Evolutionary conservation across 352 stramenopile species (phyloP), one percentile per base, ranked within the genome.

Genomic region (Phytophthora hibernalis): DNA sequence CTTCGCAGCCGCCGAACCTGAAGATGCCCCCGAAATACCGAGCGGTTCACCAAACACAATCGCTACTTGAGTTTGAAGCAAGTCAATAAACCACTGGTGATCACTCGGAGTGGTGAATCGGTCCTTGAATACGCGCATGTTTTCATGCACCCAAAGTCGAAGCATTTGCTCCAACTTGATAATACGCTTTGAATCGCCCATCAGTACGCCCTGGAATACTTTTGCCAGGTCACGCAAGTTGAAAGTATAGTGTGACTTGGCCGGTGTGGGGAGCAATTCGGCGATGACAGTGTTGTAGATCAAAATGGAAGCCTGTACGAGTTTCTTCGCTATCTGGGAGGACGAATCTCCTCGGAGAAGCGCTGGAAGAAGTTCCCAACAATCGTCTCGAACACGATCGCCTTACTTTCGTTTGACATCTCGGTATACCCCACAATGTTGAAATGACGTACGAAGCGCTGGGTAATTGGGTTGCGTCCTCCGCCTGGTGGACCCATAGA

Each of bases 221-320:
- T 96, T 96, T 13, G 89, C 89, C 0, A 96, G 77, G 65, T 96
- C 89, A n/a, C 89, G 85, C 38, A 96, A 61, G 47, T 96, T 96
- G 72, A 96, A 96, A 11, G 88, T 95, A 61, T 96, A 96, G 47
- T 96, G 89, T 7, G 85, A 89, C 54, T 96, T 95, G 10, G 87
- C 81, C 21, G 89, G 89, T 13, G 89, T 96, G 1, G 89, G 89
- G 4, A 96, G 58, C 10, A 96, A 56, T 55, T 96, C 86, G 0
- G 75, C 69, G 44, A 91, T 93, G 6, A 96, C 83, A 0, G 85
- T 94, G 49, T 96, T 95, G 72, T 96, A 96, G 26, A 96, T 89
- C 18, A 79, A 61, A 38, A 95, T 92, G 0, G 84, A 89, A 16
- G 85, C 75, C 35, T 89, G 76, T 11, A 96, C 87, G 3, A 96